These are phyloP conservation scores for Vanrija sp. DNA, from an alignment of 1,284 basidiomycete species.

Conservation along the genomic window DNA sequence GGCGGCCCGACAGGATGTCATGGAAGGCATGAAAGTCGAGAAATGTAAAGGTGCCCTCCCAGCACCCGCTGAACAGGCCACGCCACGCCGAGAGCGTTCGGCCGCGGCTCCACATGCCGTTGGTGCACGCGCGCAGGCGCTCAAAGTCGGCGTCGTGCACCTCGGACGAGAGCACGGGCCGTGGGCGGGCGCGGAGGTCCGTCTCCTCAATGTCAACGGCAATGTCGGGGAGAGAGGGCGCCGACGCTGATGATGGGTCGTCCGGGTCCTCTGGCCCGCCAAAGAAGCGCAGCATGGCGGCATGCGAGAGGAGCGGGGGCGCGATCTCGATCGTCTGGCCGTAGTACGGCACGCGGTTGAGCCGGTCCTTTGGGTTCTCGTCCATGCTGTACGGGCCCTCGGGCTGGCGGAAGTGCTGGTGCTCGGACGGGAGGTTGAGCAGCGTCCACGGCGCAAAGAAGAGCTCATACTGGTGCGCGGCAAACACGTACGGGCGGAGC, in stretches of 20 bases:
- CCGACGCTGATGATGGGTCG: not conserved
- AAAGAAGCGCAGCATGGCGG: slow-evolving; percentile 49
- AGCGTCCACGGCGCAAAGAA: slow-evolving; percentile 54
- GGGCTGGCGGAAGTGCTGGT: slow-evolving; percentile 26
- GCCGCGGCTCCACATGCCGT: slow-evolving; percentile 46
- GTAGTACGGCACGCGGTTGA: slow-evolving; percentile 44
- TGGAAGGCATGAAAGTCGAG: slow-evolving; percentile 56
- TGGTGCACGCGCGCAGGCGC: slow-evolving; percentile 45
- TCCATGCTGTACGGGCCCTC: slow-evolving; percentile 20
- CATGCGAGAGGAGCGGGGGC: slow-evolving; percentile 45
- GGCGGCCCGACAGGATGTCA: slow-evolving; percentile 44
- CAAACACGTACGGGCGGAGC: slow-evolving; percentile 51
- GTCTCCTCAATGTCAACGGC: not conserved
- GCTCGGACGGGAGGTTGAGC: slow-evolving; percentile 37
- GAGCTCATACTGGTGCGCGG: slow-evolving; percentile 52
- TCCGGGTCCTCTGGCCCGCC: not conserved
- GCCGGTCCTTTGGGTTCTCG: slow-evolving; percentile 20
- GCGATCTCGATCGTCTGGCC: slow-evolving; percentile 32
- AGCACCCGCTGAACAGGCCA: slow-evolving; percentile 51
- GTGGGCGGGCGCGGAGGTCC: slow-evolving; percentile 14
- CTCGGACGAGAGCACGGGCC: slow-evolving; percentile 23
- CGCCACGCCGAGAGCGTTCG: slow-evolving; percentile 47
- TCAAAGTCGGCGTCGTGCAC: slow-evolving; percentile 28
- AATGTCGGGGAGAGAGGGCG: not conserved
- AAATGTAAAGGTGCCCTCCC: slow-evolving; percentile 57